Percentiles rank a stretch among this genome's conserved stretches.
Conservation (phyloP, 1,284 basidiomycete species). For the Malassezia furfur region DNA sequence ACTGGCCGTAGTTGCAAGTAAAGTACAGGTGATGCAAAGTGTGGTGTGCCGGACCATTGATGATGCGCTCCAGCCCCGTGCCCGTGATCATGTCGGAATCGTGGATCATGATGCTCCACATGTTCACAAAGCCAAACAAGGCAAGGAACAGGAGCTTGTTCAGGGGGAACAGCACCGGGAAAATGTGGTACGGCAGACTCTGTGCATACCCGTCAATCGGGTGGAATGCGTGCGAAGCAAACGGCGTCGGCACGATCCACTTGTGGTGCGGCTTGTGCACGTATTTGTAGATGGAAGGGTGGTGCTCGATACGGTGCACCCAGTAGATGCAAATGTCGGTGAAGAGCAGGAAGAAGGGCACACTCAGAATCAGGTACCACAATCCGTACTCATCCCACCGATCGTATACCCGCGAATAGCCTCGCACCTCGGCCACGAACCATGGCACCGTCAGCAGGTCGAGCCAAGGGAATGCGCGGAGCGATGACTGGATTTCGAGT, state of each 20-base stretch:
- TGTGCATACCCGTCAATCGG: conserved; percentile 88
- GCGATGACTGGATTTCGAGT: conserved; percentile 68
- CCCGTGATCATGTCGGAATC: conserved; percentile 99
- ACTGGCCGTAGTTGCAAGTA: conserved; percentile 87
- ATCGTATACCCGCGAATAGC: conserved; percentile 71
- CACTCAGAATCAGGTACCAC: conserved; percentile 38
- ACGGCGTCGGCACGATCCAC: conserved; percentile 96
- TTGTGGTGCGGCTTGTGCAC: conserved; percentile 96
- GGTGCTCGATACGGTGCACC: conserved; percentile 83
- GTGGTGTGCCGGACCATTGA: conserved; percentile 96
- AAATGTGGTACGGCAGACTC: conserved; percentile 87
- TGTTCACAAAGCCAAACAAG: conserved; percentile 47
- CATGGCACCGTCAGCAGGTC: conserved; percentile 73
- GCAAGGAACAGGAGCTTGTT: conserved; percentile 52
- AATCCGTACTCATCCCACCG: conserved; percentile 54
- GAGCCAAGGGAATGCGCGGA: conserved; percentile 64
- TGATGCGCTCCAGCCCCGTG: conserved; percentile 75
- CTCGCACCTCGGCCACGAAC: conserved; percentile 86
- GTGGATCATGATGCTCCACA: conserved; percentile 59
- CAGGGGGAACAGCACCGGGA: conserved; percentile 81
- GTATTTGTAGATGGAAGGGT: conserved; percentile 76
- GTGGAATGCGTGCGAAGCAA: conserved; percentile 94
- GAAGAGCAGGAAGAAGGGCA: conserved; percentile 64
- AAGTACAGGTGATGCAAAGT: conserved; percentile 89
- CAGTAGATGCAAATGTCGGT: conserved; percentile 90